Conservation (phyloP, 2,329 filamentous ascomycete genomes). For the Chaetothyriales sp. region DNA sequence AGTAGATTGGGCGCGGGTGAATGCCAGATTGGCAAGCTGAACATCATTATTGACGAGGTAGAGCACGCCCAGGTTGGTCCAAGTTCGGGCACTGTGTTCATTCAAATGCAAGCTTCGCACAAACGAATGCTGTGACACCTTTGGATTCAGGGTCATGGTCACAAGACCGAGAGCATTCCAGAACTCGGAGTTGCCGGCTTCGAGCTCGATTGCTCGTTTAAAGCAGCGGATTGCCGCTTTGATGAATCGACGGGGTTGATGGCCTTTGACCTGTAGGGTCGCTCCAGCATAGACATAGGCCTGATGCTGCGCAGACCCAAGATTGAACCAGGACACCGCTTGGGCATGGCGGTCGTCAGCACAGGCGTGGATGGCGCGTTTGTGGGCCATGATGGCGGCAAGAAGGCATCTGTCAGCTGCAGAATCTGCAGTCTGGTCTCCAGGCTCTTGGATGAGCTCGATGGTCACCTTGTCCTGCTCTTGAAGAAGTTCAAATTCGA, state of each 20-base stretch:
- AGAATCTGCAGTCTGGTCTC: constrained; percentile 17
- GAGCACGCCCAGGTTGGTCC: constrained; percentile 81
- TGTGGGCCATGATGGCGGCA: constrained; percentile 68
- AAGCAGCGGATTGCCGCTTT: constrained; percentile 78
- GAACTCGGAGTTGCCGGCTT: constrained; percentile 86
- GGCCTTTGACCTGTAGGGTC: constrained; percentile 25
- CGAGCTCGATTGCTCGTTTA: constrained; percentile 88
- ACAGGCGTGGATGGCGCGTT: constrained; percentile 63
- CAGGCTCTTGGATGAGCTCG: constrained; percentile 10
- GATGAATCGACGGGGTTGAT: constrained; percentile 51
- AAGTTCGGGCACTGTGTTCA: constrained; percentile 67
- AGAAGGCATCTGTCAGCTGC: constrained; percentile 43
- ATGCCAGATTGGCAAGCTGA: constrained; percentile 76
- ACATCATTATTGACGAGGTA: constrained; percentile 73
- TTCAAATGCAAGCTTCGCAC: constrained; percentile 85
- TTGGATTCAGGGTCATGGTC: constrained; percentile 70
- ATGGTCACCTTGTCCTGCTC: constrained; percentile 47
- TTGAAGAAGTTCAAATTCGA: constrained; percentile 46
- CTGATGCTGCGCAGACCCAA: constrained; percentile 84
- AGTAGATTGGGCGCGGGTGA: constrained; percentile 78
- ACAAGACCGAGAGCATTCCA: constrained; percentile 93
- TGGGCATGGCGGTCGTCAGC: constrained; percentile 68
- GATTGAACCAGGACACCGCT: constrained; percentile 91
- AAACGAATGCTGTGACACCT: constrained; percentile 84
- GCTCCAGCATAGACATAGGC: constrained; percentile 42